phyloP scores from a whole-genome alignment of 73 alveolate species.

The Effrenium voratum region DNA sequence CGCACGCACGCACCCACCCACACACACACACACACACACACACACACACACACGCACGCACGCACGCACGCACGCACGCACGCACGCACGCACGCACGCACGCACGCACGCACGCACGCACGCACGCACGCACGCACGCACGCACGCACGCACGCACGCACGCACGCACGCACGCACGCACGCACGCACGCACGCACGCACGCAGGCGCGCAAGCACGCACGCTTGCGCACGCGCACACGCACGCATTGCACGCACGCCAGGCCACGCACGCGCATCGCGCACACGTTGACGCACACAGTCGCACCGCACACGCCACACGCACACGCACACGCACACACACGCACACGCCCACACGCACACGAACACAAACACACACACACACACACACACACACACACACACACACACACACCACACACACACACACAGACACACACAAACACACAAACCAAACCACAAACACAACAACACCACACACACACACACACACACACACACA shows the following conservation, averaged over 20 bases:
- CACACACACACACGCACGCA: slow-evolving; percentile 22
- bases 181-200: slow-evolving; percentile 5
- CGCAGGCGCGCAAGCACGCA: slow-evolving; percentile 35
- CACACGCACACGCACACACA: slow-evolving; percentile 16
- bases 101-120: slow-evolving; percentile 30
- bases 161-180: slow-evolving; percentile 32
- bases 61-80: slow-evolving; percentile 23
- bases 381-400: slow-evolving; percentile 25
- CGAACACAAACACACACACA: slow-evolving; percentile 17
- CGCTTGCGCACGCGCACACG: background rate
- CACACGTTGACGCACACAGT: slow-evolving; percentile 8
- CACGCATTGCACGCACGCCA: background rate
- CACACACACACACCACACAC: background rate
- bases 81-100: slow-evolving; percentile 27
- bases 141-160: slow-evolving; percentile 37
- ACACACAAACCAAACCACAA: background rate
- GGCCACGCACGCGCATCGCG: background rate
- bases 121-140: slow-evolving; percentile 19
- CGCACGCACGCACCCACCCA: slow-evolving; percentile 20
- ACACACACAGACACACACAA: slow-evolving; percentile 6
- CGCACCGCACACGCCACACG: background rate
- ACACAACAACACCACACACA: background rate
- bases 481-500: slow-evolving; percentile 31
- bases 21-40: slow-evolving; percentile 33
- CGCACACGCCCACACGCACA: slow-evolving; percentile 3